Conservation (phyloP, 768 basidiomycete species). For the Gautieria morchelliformis region DNA sequence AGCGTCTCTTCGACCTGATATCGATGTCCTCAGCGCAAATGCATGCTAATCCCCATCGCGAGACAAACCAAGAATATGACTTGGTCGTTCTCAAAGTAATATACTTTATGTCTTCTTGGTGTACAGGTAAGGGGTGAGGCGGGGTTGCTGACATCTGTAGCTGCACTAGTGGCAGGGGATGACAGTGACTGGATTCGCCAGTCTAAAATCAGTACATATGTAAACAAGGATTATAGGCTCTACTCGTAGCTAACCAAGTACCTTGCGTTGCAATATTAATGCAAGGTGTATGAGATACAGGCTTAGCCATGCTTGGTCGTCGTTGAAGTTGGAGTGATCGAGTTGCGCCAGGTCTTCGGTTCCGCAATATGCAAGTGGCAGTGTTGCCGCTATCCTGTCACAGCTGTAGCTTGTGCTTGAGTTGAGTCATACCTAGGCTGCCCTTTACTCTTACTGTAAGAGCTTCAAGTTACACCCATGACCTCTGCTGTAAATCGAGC, state of each 20-base stretch:
- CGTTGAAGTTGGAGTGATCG: no score
- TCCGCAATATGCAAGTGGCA: no score
- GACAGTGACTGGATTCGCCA: neutral
- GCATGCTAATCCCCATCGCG: neutral
- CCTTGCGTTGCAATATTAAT: no score
- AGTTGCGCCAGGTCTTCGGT: no score
- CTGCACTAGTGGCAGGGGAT: neutral
- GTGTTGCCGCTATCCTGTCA: no score
- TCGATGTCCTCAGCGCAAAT: neutral
- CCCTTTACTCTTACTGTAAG: no score
- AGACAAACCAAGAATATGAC: constrained; percentile 7
- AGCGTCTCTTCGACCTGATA: constrained; percentile 27
- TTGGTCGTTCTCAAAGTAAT: constrained; percentile 9
- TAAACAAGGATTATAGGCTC: neutral
- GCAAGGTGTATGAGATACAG: no score
- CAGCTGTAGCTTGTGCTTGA: no score
- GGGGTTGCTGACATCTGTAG: constrained; percentile 1
- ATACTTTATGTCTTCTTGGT: constrained; percentile 1
- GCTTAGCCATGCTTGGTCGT: no score
- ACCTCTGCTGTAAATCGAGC: neutral
- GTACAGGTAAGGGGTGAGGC: neutral
- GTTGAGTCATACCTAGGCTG: no score
- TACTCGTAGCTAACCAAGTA: no score
- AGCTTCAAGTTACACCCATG: neutral
- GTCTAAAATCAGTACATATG: neutral